Evolutionary conservation across 1,284 basidiomycete species (phyloP), one percentile per base, ranked within the genome.

Genomic region (Golubevia sp.): DNA sequence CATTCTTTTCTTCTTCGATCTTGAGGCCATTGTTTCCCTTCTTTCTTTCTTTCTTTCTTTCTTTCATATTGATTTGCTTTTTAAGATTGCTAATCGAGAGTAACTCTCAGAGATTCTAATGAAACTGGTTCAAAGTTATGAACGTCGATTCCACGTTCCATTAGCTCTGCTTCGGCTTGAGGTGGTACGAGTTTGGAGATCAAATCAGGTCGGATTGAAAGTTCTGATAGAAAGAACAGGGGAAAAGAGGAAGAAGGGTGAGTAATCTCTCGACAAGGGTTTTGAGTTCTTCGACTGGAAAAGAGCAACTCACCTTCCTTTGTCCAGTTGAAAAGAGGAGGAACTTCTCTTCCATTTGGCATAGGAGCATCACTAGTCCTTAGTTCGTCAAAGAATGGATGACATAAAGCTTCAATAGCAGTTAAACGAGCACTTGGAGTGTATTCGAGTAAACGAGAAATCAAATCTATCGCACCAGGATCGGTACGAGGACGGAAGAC

Each of bases 401-500:
- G 94, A 69, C 79, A 83, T 66, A 84, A 75, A 5, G 94, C 94
- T 85, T 98, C 93, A 73, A 96, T 88, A 3, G 96, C 92, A 65
- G 91, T 94, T 85, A 97, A 85, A 64, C 96, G 91, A 27, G 92
- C 91, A 56, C 91, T 91, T 5, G 96, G 96, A 11, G 97, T 99
- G 87, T 99, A 99, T 84, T 99, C 95, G 73, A 99, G 88, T 71
- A 99, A 86, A 84, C 93, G 94, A 38, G 92, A 90, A 68, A 99
- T 97, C 66, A 99, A 87, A 78, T 97, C 92, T 85, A 99, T 98
- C 65, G 96, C 93, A 85, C 98, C 96, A 48, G 92, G 90, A 11
- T 95, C 90, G 23, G 96, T 99, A 80, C 96, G 92, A 55, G 96
- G 95, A 75, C 96, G 91, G 90, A 99, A 99, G 63, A 99, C 97